A percentile compares a stretch with the other conserved stretches of the same genome.
phyloP scores from a whole-genome alignment of 2,329 filamentous ascomycete species.

The Beauveria varroae region DNA sequence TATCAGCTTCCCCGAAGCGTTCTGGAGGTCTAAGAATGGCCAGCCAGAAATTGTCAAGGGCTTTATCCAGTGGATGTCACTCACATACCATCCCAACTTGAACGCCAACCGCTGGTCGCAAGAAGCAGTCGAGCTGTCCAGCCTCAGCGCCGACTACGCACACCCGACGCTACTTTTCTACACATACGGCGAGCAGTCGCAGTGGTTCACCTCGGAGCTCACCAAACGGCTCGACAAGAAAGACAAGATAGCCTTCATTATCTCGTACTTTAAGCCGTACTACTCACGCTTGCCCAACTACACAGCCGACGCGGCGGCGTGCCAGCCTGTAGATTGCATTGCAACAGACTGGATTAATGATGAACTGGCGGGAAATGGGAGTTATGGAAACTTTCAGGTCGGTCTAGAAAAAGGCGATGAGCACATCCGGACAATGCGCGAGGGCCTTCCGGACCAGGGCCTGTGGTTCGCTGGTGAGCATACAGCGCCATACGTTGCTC shows the following conservation, averaged over 20 bases:
- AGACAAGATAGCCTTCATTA: constrained; percentile 47
- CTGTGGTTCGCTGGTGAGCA: constrained; percentile 89
- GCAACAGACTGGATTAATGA: constrained; percentile 75
- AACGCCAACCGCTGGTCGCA: constrained; percentile 64
- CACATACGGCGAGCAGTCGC: constrained; percentile 57
- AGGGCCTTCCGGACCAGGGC: constrained; percentile 56
- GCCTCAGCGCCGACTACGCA: constrained; percentile 47
- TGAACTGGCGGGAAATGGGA: constrained; percentile 71
- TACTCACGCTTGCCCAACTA: constrained; percentile 69
- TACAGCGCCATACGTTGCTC: constrained; percentile 78
- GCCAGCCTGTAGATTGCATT: constrained; percentile 54
- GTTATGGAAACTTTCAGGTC: constrained; percentile 79
- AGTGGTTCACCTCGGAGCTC: constrained; percentile 41
- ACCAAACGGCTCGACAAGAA: constrained; percentile 33
- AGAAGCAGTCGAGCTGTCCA: constrained; percentile 69
- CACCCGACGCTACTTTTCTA: constrained; percentile 87
- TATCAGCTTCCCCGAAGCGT: constrained; percentile 66
- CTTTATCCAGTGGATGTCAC: constrained; percentile 70
- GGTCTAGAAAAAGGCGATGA: constrained; percentile 62
- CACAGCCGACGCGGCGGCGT: constrained; percentile 41
- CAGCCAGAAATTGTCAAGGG: constrained; percentile 43
- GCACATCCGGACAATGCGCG: constrained; percentile 60
- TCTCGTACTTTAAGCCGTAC: constrained; percentile 69
- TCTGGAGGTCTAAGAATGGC: constrained; percentile 52
- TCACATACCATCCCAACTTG: constrained; percentile 54